Base-by-base conservation (phyloP, 2,329 filamentous ascomycete species). In the Pseudopithomyces chartarum region DNA sequence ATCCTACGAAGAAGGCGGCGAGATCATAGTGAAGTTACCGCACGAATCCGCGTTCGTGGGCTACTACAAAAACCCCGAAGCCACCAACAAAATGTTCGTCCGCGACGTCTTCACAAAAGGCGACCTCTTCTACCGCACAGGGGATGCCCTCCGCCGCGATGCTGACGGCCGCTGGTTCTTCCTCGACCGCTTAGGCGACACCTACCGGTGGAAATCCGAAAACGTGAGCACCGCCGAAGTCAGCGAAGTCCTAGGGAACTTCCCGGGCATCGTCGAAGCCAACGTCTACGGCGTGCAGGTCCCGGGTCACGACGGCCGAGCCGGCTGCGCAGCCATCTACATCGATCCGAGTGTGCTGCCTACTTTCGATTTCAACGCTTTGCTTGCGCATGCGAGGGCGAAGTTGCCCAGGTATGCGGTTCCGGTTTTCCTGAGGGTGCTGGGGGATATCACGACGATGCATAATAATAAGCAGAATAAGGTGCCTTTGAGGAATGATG, bases 381-480 rank as follows among this genome's bases (percentile, higher is more conserved):
- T 92, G 10, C 75, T 90, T 46, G 80, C 79, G 58, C 83, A 88
- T 66, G 80, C 82, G 2, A 81, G 84, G 6, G 79, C 80, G 13
- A 80, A 85, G 49, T 78, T 93, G 20, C 90, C 90, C 0, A 83
- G 82, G 59, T 93, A 92, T 66, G 90, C 90, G 0, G 88, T 93
- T 1, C 90, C 90, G 0, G 76, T 92, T 1, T 93, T 93, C 76
- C 66, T 92, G 40, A 80, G 90, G 0, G 74, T 91, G 17, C 81
- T 90, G 20, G 76, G 82, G 40, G 78, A 78, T 34, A 80, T 83
- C 54, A 84, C 81, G 23, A 84, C 87, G 6, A 89, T 86, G 65
- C 87, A 90, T 69, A 93, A 92, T 65, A 89, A 91, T 71, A 93
- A 93, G 77, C 90, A 92, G 75, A 90, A 91, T 69, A 93, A 93